Conservation (phyloP, 306 rosid species). For the Vigna nakashimae region DNA sequence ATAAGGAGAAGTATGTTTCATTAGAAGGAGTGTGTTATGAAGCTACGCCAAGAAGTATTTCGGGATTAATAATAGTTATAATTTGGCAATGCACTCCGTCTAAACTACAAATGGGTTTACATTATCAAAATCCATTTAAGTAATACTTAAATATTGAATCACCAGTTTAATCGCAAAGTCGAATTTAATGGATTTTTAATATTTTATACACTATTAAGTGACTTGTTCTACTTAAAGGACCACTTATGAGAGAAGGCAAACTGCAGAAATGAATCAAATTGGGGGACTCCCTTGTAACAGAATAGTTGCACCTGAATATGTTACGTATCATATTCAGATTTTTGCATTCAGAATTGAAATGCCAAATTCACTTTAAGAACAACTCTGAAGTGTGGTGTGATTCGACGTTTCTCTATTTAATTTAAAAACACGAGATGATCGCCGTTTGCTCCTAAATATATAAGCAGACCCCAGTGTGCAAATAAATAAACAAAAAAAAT, state of each 20-base stretch:
- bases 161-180: too few species aligned
- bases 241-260: neutral
- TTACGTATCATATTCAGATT: neutral
- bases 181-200: too few species aligned
- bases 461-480: neutral
- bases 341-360: constrained; percentile 13
- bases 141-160: too few species aligned
- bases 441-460: constrained; percentile 25
- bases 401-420: neutral
- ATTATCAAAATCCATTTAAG: too few species aligned
- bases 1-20: too few species aligned
- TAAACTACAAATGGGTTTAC: too few species aligned
- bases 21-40: too few species aligned
- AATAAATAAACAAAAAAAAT: neutral
- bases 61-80: too few species aligned
- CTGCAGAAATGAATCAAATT: neutral
- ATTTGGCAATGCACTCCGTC: too few species aligned
- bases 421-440: neutral
- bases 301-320: neutral
- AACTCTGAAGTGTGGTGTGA: constrained; percentile 3
- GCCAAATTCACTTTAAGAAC: constrained; percentile 10
- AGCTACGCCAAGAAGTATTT: too few species aligned
- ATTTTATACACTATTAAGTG: neutral
- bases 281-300: neutral
- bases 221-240: neutral